Base-by-base conservation (phyloP, 768 basidiomycete species). In the Mycena pura region DNA sequence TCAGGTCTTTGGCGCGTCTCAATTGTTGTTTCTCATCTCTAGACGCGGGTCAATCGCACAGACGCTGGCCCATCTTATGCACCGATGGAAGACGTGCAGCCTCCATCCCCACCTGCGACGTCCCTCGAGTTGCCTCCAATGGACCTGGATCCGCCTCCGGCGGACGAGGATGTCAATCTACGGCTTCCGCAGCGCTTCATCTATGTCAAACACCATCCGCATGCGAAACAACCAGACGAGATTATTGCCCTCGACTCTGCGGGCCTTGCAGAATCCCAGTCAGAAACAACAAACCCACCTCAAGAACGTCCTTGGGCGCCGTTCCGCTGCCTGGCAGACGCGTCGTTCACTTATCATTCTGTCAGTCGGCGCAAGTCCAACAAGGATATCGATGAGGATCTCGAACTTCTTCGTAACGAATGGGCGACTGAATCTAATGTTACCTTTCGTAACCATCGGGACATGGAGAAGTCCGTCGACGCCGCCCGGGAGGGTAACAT, bases 281-380 rank as follows among this genome's bases (percentile, higher is more conserved):
- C n/a, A n/a, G n/a, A n/a, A n/a, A n/a, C n/a, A n/a, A n/a, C n/a
- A n/a, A n/a, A n/a, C n/a, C 21, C 9, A 22, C 2, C 43, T 15
- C 22, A 28, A 13, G 57, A 59, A 0, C 56, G 50, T 27, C 68
- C 68, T 4, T 69, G 63, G 63, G 60, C 63, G 17, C 68, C 68
- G 15, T 65, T 69, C 34, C 59, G 34, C 1, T 66, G 21, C 21
- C 21, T 54, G 5, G 63, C 66, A 8, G 68, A 69, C 52, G 43
- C 46, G 34, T 57, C 55, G 13, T 69, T 64, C 29, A 49, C 68
- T 4, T 56, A 62, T 21, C 46, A 52, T 46, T 64, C 49, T 14
- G 63, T 69, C 40, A 56, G 47, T 13, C 60, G 49, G 0, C 51
- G 46, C 5, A 41, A 65, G 44, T 2, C 57, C 5, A 59, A 52